Evolutionary conservation across 768 basidiomycete genomes (phyloP).

Genomic region (Phylloporus scabripes): DNA sequence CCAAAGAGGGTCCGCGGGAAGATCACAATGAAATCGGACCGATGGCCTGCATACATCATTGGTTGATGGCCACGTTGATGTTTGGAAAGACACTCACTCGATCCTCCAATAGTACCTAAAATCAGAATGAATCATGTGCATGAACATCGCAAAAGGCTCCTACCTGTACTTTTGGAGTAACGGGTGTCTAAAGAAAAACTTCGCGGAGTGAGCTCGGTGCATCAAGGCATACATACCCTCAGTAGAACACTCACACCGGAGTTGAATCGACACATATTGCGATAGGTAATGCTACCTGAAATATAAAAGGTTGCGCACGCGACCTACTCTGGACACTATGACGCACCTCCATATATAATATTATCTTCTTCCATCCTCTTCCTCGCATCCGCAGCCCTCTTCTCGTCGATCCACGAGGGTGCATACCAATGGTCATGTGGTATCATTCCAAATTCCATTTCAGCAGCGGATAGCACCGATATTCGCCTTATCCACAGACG

Average conservation of each 20-base stretch:
- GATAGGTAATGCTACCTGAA: constrained; percentile 35
- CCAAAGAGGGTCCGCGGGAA: constrained; percentile 46
- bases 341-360: constrained; percentile 47
- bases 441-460: constrained; percentile 55
- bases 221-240: neutral
- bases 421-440: constrained; percentile 62
- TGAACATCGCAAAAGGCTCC: neutral
- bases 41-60: constrained; percentile 34
- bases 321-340: neutral
- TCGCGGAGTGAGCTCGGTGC: neutral
- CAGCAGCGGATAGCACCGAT: constrained; percentile 36
- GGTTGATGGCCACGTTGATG: constrained; percentile 27
- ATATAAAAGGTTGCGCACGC: neutral
- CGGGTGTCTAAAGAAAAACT: constrained; percentile 48
- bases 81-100: constrained; percentile 19
- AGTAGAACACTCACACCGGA: constrained; percentile 45
- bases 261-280: constrained; percentile 76
- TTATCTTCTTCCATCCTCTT: constrained; percentile 45
- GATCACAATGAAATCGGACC: constrained; percentile 51
- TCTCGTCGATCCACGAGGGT: constrained; percentile 69
- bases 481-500: constrained; percentile 23
- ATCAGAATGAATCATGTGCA: neutral
- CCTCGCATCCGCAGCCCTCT: constrained; percentile 46
- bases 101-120: constrained; percentile 28
- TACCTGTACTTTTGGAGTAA: constrained; percentile 29